Conservation (phyloP, 495 filamentous ascomycete species). For the Penicillium ochrochloron region DNA sequence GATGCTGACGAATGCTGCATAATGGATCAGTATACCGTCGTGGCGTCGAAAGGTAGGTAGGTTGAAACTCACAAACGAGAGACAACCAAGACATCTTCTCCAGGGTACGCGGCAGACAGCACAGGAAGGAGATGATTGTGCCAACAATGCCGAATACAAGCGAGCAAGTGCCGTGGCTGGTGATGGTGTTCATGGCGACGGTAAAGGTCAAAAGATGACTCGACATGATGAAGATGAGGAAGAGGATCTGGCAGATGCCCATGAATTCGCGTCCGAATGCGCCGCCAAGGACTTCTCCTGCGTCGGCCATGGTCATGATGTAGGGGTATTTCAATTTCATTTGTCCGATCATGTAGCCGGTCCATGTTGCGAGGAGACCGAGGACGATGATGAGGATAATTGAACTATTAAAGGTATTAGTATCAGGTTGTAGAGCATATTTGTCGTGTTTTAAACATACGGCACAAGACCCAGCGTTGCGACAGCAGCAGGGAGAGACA, state of each 20-base stretch:
- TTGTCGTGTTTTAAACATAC: conserved; percentile 21
- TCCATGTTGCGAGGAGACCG: conserved; percentile 74
- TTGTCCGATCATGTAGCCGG: conserved; percentile 76
- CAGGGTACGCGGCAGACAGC: conserved; percentile 70
- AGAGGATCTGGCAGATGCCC: conserved; percentile 64
- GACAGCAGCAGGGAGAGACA: conserved; percentile 67
- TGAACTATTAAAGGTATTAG: conserved; percentile 45
- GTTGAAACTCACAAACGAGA: conserved; percentile 56
- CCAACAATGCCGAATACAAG: conserved; percentile 72
- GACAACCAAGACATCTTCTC: conserved; percentile 66
- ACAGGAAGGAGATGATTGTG: conserved; percentile 64
- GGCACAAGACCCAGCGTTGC: conserved; percentile 67
- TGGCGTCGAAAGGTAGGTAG: not conserved
- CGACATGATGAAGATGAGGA: conserved; percentile 77
- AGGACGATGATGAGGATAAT: conserved; percentile 66
- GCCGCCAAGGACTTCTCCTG: conserved; percentile 67
- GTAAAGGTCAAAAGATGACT: conserved; percentile 78
- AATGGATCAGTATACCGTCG: conserved; percentile 37
- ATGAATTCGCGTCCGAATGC: conserved; percentile 66
- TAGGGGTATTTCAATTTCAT: conserved; percentile 74
- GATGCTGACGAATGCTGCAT: conserved; percentile 65
- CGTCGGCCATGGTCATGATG: conserved; percentile 76
- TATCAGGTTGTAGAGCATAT: no score
- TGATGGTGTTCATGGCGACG: conserved; percentile 73
- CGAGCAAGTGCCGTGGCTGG: conserved; percentile 68